These are phyloP conservation scores for Pelargonium nanum DNA, from an alignment of 345 rosid genomes.

Conservation along the genomic window DNA sequence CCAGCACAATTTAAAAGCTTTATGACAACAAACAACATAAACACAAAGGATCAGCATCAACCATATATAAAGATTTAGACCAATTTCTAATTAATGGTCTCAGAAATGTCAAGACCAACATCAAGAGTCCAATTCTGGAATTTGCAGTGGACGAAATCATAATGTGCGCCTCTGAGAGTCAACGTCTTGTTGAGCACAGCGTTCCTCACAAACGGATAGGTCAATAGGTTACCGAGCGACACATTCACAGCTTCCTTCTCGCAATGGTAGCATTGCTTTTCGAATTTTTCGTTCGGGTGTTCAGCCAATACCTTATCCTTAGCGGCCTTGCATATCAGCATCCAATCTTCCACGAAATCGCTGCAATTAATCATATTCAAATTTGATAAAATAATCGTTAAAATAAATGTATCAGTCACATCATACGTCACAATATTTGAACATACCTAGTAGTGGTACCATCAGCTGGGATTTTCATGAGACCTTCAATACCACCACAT, in stretches of 20 bases:
- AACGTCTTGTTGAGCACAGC: conserved; percentile 40
- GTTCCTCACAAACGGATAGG: conserved; percentile 75
- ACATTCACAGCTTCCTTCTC: conserved; percentile 93
- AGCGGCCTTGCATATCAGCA: conserved; percentile 63
- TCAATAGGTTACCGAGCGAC: conserved; percentile 58
- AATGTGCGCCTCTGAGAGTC: conserved; percentile 58
- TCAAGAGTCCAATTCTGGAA: conserved; percentile 79
- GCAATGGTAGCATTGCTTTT: conserved; percentile 63
- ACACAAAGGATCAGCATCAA: too few relatives aligned
- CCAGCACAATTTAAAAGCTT: too few relatives aligned
- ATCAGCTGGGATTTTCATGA: conserved; percentile 69
- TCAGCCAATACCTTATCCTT: conserved; percentile 58
- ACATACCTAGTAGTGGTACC: conserved; percentile 42
- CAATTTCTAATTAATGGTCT: conserved; percentile 3
- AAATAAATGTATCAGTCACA: background rate
- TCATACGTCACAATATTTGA: background rate
- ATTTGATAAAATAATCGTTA: too few relatives aligned
- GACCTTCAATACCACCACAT: conserved; percentile 95
- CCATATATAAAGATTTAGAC: too few relatives aligned
- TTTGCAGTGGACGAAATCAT: conserved; percentile 54
- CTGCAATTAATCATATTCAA: conserved; percentile 27
- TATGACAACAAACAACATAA: background rate
- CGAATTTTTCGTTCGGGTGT: conserved; percentile 25
- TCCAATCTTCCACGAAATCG: conserved; percentile 86
- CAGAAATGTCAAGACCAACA: conserved; percentile 25